Evolutionary conservation across 495 filamentous ascomycete species (phyloP).

Genomic region (Amniculicola lignicola): DNA sequence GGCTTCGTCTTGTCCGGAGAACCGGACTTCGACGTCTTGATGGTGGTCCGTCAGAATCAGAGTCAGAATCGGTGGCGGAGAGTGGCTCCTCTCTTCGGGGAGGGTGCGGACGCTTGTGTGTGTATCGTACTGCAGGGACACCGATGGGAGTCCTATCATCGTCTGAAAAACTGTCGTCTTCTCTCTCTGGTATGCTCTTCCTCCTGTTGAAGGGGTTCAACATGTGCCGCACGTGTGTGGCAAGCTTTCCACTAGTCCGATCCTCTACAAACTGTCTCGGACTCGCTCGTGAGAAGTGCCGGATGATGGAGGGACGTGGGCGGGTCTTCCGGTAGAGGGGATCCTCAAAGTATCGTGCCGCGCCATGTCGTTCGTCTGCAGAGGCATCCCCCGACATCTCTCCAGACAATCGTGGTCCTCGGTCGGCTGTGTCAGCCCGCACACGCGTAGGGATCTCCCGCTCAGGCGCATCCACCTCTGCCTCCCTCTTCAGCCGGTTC

Average conservation of each 20-base stretch:
- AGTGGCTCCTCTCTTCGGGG: conserved; percentile 21
- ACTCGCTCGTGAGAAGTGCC: conserved; percentile 28
- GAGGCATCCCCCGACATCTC: conserved; percentile 37
- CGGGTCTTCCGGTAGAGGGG: conserved; percentile 41
- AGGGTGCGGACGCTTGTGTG: conserved; percentile 23
- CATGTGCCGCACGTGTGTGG: conserved; percentile 34
- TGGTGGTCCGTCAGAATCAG: conserved; percentile 13
- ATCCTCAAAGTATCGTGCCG: conserved; percentile 43
- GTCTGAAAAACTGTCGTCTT: conserved; percentile 24
- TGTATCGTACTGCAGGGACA: background rate
- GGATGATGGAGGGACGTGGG: conserved; percentile 36
- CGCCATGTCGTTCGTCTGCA: conserved; percentile 36
- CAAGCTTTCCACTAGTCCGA: conserved; percentile 36
- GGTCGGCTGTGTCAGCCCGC: conserved; percentile 26
- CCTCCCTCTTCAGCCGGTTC: conserved; percentile 47
- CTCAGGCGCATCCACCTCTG: conserved; percentile 34
- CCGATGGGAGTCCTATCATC: conserved; percentile 19
- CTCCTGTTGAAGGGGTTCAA: conserved; percentile 24
- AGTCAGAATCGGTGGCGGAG: conserved; percentile 24
- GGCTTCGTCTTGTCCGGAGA: conserved; percentile 35
- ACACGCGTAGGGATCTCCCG: conserved; percentile 22
- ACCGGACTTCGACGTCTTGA: conserved; percentile 14
- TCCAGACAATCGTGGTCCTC: conserved; percentile 21
- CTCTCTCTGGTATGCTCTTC: conserved; percentile 15
- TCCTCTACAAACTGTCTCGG: conserved; percentile 34